Base-by-base conservation (phyloP, 2,329 filamentous ascomycete species). In the Rhynchosporium secalis region DNA sequence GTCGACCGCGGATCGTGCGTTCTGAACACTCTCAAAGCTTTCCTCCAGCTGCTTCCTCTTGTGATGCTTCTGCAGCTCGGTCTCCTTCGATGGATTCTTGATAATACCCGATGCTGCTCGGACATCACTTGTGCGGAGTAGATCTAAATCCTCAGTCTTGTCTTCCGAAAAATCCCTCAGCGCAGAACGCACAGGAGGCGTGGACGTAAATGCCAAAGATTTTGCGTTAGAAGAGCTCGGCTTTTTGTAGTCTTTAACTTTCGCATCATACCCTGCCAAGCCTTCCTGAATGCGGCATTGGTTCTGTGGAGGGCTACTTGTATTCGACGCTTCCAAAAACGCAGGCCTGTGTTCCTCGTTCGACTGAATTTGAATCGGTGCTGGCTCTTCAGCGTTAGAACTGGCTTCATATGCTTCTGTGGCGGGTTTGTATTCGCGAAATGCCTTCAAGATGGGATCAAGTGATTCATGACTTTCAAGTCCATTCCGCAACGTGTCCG, bases 31-130 rank as follows among this genome's bases (percentile, higher is more conserved):
- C 5, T 70, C 56, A 47, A 68, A 74, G 31, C 69, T 63, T 12
- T 65, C 49, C 51, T 74, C 72, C 26, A 75, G 60, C 36, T 66
- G 62, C 48, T 62, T 66, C 57, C 71, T 68, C 51, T 65, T 68
- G 15, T 62, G 63, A 45, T 60, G 45, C 57, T 73, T 74, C 40
- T 73, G 68, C 31, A 58, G 54, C 9, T 61, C 62, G 4, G 66
- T 65, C 58, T 67, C 64, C 40, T 64, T 67, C 28, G 38, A 58
- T 6, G 57, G 10, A 5, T 26, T 36, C 41, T 65, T 68, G 4
- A 58, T 48, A 4, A 64, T 68, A 0, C 66, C 68, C 4, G 67
- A 69, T 41, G 63, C 66, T 29, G 68, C 66, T n/a, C 69, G 67
- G 46, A 71, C 56, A 60, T 70, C 69, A 56, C 69, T 70, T n/a